These are phyloP conservation scores for Psilocybe cyanescens DNA, from an alignment of 768 basidiomycete species.

Conservation along the genomic window DNA sequence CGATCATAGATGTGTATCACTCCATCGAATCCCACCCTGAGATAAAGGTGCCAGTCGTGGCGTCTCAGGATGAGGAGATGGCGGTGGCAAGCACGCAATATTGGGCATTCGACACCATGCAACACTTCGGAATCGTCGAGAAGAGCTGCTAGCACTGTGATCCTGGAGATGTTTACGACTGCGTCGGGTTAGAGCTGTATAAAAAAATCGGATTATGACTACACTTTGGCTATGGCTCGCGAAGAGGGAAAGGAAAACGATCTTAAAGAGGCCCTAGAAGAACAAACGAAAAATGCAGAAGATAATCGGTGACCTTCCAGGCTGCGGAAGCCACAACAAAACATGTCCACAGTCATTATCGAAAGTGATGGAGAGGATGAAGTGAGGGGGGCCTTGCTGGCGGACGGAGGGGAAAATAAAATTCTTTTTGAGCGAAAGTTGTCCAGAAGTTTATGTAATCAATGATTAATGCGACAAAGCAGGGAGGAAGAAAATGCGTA, in stretches of 20 bases:
- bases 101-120: background rate
- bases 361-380: too few species aligned
- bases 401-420: background rate
- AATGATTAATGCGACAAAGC: conserved; percentile 4
- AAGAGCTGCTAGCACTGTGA: background rate
- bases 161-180: background rate
- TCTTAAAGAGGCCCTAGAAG: too few species aligned
- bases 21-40: conserved; percentile 25
- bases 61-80: conserved; percentile 20
- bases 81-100: conserved; percentile 6
- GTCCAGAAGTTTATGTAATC: background rate
- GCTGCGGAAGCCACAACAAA: too few species aligned
- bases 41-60: conserved; percentile 19
- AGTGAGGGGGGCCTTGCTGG: too few species aligned
- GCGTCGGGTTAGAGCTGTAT: background rate
- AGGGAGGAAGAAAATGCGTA: background rate
- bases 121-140: background rate
- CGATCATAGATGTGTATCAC: conserved; percentile 12
- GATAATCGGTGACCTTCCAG: too few species aligned
- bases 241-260: too few species aligned
- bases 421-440: background rate
- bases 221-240: too few species aligned
- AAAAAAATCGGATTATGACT: too few species aligned
- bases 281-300: too few species aligned
- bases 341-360: too few species aligned